phyloP scores from a whole-genome alignment of 108 stramenopile genomes.

The Asterionellopsis glacialis region DNA sequence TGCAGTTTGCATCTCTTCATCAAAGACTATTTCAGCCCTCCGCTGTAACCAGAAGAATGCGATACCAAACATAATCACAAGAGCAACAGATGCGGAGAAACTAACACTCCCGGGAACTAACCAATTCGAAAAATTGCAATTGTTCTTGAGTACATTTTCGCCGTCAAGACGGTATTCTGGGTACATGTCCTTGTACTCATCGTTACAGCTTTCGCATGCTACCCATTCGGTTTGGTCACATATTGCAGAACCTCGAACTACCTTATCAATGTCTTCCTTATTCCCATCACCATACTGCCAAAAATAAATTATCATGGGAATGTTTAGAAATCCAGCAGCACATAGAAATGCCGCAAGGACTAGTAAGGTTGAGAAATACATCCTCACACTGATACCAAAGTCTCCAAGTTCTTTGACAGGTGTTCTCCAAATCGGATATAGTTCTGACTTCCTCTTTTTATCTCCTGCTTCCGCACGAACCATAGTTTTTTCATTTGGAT shows the following conservation, averaged over 20 bases:
- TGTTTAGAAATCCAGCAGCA: conserved; percentile 4
- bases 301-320: conserved; percentile 5
- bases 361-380: conserved; percentile 7
- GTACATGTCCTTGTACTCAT: conserved; percentile 16
- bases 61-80: conserved; percentile 43
- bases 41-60: conserved; percentile 27
- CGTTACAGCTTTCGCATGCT: conserved; percentile 21
- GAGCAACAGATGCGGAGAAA: conserved; percentile 42
- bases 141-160: conserved; percentile 54
- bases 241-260: conserved; percentile 37
- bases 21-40: conserved; percentile 51
- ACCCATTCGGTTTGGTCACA: conserved; percentile 50
- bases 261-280: conserved; percentile 6
- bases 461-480: conserved; percentile 10
- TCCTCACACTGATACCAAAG: conserved; percentile 12
- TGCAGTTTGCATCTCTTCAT: conserved; percentile 84
- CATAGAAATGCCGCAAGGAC: neutral
- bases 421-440: conserved; percentile 12
- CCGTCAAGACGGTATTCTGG: neutral
- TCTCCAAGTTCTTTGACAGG: conserved; percentile 7
- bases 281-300: conserved; percentile 8
- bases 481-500: conserved; percentile 19
- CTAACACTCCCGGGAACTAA: conserved; percentile 50
- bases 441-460: neutral
- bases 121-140: conserved; percentile 34